A percentile compares a stretch with the other conserved stretches of the same genome.
These are phyloP conservation scores for Salix brachista DNA, from an alignment of 345 rosid genomes.

Conservation along the genomic window DNA sequence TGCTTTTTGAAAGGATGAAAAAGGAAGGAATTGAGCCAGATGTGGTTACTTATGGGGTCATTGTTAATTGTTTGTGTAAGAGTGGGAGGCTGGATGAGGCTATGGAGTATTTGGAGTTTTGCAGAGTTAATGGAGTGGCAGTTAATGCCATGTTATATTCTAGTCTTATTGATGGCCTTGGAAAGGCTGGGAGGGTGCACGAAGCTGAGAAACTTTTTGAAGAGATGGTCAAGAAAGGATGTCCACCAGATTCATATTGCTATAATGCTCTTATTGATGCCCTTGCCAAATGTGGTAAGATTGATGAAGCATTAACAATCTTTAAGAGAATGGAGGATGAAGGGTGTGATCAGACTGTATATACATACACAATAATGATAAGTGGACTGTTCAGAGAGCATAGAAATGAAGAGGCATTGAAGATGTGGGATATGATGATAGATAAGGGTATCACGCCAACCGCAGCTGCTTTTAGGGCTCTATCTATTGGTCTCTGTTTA, in stretches of 20 bases:
- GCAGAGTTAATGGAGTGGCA: slow-evolving; percentile 43
- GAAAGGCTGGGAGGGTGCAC: slow-evolving; percentile 74
- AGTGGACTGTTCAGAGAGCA: slow-evolving; percentile 57
- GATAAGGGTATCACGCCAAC: slow-evolving; percentile 83
- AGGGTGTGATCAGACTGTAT: slow-evolving; percentile 70
- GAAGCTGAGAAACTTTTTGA: slow-evolving; percentile 75
- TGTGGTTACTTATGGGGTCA: slow-evolving; percentile 65
- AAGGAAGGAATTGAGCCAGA: slow-evolving; percentile 60
- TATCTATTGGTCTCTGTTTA: slow-evolving; percentile 72
- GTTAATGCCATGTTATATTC: slow-evolving; percentile 71
- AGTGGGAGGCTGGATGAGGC: slow-evolving; percentile 76
- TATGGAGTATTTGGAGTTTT: slow-evolving; percentile 41
- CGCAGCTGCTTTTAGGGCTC: slow-evolving; percentile 70
- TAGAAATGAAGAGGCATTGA: slow-evolving; percentile 73
- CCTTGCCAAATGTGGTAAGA: slow-evolving; percentile 50
- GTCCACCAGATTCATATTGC: slow-evolving; percentile 69
- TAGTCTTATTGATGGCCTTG: slow-evolving; percentile 76
- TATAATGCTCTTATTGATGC: slow-evolving; percentile 78
- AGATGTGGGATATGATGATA: slow-evolving; percentile 77
- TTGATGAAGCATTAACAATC: slow-evolving; percentile 57
- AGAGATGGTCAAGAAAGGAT: slow-evolving; percentile 65
- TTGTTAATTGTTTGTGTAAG: slow-evolving; percentile 73
- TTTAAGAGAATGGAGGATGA: slow-evolving; percentile 74
- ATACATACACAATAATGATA: slow-evolving; percentile 71
- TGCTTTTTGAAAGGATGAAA: slow-evolving; percentile 75